These are phyloP conservation scores for Drechslerella coelobrocha DNA, from an alignment of 2,329 filamentous ascomycete genomes.

Conservation along the genomic window DNA sequence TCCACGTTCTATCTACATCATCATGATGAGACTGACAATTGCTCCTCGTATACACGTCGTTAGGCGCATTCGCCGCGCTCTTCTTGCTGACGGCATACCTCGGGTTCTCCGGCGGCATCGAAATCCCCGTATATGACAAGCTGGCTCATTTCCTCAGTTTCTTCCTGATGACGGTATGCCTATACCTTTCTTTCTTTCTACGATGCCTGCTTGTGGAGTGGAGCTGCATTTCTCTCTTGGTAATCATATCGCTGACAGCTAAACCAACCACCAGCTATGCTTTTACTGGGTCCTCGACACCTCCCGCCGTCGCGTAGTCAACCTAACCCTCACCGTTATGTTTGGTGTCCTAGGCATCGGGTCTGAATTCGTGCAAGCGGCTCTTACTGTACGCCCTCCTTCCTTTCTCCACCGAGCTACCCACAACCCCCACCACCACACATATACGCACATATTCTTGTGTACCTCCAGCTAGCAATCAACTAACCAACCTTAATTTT, in stretches of 20 bases:
- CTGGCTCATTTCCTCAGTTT: slow-evolving; percentile 85
- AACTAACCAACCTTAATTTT: slow-evolving; percentile 5
- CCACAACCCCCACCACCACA: neutral
- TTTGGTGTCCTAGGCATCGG: slow-evolving; percentile 64
- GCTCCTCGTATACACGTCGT: neutral
- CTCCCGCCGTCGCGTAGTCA: slow-evolving; percentile 79
- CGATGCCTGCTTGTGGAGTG: too few relatives aligned
- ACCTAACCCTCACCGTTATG: slow-evolving; percentile 79
- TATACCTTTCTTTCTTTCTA: neutral
- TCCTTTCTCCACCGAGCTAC: neutral
- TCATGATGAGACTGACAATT: neutral
- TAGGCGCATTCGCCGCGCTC: slow-evolving; percentile 59
- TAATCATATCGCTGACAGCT: neutral
- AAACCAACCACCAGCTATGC: slow-evolving; percentile 18
- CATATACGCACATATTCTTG: too few relatives aligned
- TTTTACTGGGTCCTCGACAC: slow-evolving; percentile 73
- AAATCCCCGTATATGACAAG: slow-evolving; percentile 79
- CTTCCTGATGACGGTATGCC: slow-evolving; percentile 77
- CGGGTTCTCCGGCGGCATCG: slow-evolving; percentile 70
- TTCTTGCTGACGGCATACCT: slow-evolving; percentile 78
- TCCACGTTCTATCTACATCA: neutral
- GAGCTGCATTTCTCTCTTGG: too few relatives aligned
- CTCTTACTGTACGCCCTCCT: slow-evolving; percentile 63
- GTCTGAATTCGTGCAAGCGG: slow-evolving; percentile 76
- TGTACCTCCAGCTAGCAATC: too few relatives aligned